These are phyloP conservation scores for Kregervanrija delftensis DNA, from an alignment of 805 yeast species.

Conservation along the genomic window DNA sequence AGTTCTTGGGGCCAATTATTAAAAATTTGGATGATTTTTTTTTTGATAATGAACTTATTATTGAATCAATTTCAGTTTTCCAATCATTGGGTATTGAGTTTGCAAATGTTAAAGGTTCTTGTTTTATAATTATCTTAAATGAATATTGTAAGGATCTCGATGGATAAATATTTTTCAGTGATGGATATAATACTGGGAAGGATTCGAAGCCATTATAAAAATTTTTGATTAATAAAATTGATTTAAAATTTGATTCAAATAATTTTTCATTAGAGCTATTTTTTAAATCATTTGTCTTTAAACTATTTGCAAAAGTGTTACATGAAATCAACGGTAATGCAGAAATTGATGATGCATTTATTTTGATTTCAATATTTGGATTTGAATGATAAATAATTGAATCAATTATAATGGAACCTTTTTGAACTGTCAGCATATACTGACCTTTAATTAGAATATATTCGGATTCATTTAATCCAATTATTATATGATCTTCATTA, in stretches of 20 bases:
- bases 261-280: slow-evolving; percentile 29
- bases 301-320: slow-evolving; percentile 32
- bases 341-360: slow-evolving; percentile 29
- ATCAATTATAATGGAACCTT: slow-evolving; percentile 43
- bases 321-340: slow-evolving; percentile 37
- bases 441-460: slow-evolving; percentile 41
- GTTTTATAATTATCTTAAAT: slow-evolving; percentile 27
- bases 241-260: slow-evolving; percentile 33
- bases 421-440: slow-evolving; percentile 33
- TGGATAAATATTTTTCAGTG: slow-evolving; percentile 37
- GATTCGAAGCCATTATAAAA: slow-evolving; percentile 37
- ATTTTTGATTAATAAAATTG: slow-evolving; percentile 35
- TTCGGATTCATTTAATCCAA: slow-evolving; percentile 13
- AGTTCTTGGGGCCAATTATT: slow-evolving; percentile 60
- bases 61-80: slow-evolving; percentile 13
- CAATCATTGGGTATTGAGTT: slow-evolving; percentile 22
- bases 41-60: slow-evolving; percentile 10
- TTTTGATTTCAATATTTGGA: slow-evolving; percentile 9
- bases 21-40: slow-evolving; percentile 24
- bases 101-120: slow-evolving; percentile 22
- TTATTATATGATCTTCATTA: slow-evolving; percentile 14
- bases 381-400: slow-evolving; percentile 28
- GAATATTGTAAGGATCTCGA: slow-evolving; percentile 25
- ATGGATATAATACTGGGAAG: slow-evolving; percentile 36
- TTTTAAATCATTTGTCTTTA: slow-evolving; percentile 20